phyloP scores from a whole-genome alignment of 2,329 filamentous ascomycete genomes.

The Neopestalotiopsis sp. region DNA sequence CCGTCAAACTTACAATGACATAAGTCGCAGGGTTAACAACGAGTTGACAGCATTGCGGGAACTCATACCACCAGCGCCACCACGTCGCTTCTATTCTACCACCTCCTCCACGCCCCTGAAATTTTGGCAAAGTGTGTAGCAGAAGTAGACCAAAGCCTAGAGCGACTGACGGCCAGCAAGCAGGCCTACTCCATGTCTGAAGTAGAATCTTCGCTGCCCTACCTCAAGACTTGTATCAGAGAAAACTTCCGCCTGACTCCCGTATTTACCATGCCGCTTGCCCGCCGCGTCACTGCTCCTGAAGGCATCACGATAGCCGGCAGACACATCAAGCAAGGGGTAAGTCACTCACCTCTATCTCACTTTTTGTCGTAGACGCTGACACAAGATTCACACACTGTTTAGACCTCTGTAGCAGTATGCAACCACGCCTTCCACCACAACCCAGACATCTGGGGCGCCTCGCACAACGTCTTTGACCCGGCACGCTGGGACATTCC shows the following conservation, averaged over 20 bases:
- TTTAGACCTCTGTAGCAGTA: slow-evolving; percentile 12
- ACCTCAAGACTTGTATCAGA: slow-evolving; percentile 4
- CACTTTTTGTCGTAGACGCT: neutral
- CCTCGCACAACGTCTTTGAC: slow-evolving; percentile 14
- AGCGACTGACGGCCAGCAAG: neutral
- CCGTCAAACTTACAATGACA: neutral
- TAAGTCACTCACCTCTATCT: neutral
- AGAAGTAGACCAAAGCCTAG: slow-evolving; percentile 5
- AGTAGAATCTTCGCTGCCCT: neutral
- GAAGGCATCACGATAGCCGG: slow-evolving; percentile 12
- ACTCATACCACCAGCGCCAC: slow-evolving; percentile 12
- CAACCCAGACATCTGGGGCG: slow-evolving; percentile 16
- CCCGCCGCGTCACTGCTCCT: slow-evolving; percentile 3
- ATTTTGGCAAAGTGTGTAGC: neutral
- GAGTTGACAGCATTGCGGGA: neutral
- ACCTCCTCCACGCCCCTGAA: slow-evolving; percentile 9
- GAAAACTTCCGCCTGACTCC: slow-evolving; percentile 12
- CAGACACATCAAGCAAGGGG: slow-evolving; percentile 8
- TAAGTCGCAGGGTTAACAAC: neutral
- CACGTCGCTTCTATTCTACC: slow-evolving; percentile 10
- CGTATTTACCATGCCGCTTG: slow-evolving; percentile 12
- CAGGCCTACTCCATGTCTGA: slow-evolving; percentile 5
- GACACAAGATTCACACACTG: neutral
- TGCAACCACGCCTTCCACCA: slow-evolving; percentile 16
- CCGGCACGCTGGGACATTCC: slow-evolving; percentile 11